These are phyloP conservation scores for Hypoxylon sp. DNA, from an alignment of 2,329 filamentous ascomycete genomes.

Conservation along the genomic window DNA sequence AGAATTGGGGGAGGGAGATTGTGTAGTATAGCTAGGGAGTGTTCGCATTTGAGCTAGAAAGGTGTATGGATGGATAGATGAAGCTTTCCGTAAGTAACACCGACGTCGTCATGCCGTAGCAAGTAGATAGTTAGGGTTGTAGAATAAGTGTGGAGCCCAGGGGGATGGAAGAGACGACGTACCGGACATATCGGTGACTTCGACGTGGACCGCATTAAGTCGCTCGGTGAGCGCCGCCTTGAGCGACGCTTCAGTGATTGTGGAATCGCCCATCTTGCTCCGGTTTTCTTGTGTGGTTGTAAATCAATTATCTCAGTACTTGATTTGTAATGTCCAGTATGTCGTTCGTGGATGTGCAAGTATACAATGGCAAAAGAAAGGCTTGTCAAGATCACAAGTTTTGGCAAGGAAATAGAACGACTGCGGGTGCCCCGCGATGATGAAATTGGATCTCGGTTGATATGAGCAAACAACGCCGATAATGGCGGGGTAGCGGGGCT, in stretches of 20 bases:
- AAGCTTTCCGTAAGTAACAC: not conserved
- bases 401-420: slow-evolving; percentile 5
- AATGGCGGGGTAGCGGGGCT: slow-evolving; percentile 20
- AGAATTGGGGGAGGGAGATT: too few species aligned
- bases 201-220: slow-evolving; percentile 82
- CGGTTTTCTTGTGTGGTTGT: not conserved
- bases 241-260: slow-evolving; percentile 81
- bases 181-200: slow-evolving; percentile 95
- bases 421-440: slow-evolving; percentile 39
- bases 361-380: not conserved
- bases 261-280: slow-evolving; percentile 66
- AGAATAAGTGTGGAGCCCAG: slow-evolving; percentile 30
- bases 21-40: too few species aligned
- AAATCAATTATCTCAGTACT: not conserved
- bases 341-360: not conserved
- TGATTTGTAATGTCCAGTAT: not conserved
- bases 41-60: not conserved
- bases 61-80: not conserved
- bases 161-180: slow-evolving; percentile 52
- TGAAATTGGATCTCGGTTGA: slow-evolving; percentile 33
- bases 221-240: slow-evolving; percentile 77
- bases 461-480: slow-evolving; percentile 17
- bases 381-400: slow-evolving; percentile 8
- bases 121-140: slow-evolving; percentile 3
- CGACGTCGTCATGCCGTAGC: not conserved